Evolutionary conservation across 768 basidiomycete species (phyloP).

Genomic region (Lactarius indigo): DNA sequence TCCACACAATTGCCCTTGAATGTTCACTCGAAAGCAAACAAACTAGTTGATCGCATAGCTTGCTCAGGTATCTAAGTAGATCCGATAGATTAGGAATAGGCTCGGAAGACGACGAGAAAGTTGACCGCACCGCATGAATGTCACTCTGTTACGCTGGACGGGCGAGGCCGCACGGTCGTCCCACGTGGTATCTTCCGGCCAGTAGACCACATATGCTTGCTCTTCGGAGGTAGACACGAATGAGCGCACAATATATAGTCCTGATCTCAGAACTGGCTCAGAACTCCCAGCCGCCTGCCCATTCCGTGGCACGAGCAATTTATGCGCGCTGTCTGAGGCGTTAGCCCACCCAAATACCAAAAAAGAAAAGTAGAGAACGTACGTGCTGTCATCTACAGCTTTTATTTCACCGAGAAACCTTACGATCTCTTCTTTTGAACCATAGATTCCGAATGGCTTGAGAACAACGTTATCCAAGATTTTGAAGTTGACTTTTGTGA

Average conservation of each 20-base stretch:
- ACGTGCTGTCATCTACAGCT: conserved; percentile 40
- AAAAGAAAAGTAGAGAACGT: conserved; percentile 24
- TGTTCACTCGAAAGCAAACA: conserved; percentile 5
- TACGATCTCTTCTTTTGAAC: conserved; percentile 37
- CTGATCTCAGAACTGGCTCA: conserved; percentile 41
- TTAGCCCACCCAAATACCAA: background rate
- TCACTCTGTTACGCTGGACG: conserved; percentile 49
- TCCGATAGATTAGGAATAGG: background rate
- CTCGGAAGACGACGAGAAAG: background rate
- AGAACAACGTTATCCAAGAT: conserved; percentile 43
- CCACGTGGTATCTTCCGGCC: conserved; percentile 62
- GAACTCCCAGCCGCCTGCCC: conserved; percentile 14
- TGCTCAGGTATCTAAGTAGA: background rate
- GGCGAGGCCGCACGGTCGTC: conserved; percentile 43
- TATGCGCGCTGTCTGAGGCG: conserved; percentile 15
- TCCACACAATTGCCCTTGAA: background rate
- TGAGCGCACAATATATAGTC: conserved; percentile 43
- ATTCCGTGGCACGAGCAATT: conserved; percentile 18
- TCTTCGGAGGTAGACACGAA: conserved; percentile 21
- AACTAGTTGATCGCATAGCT: conserved; percentile 2
- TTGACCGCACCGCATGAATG: conserved; percentile 53
- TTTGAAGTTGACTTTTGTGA: conserved; percentile 55
- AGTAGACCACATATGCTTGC: conserved; percentile 49
- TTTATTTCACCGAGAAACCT: conserved; percentile 39
- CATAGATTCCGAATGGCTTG: conserved; percentile 55